Percentiles rank a stretch among this genome's conserved stretches.
Evolutionary conservation across 805 yeast genomes (phyloP).

Genomic region (Ogataea saltuana): DNA sequence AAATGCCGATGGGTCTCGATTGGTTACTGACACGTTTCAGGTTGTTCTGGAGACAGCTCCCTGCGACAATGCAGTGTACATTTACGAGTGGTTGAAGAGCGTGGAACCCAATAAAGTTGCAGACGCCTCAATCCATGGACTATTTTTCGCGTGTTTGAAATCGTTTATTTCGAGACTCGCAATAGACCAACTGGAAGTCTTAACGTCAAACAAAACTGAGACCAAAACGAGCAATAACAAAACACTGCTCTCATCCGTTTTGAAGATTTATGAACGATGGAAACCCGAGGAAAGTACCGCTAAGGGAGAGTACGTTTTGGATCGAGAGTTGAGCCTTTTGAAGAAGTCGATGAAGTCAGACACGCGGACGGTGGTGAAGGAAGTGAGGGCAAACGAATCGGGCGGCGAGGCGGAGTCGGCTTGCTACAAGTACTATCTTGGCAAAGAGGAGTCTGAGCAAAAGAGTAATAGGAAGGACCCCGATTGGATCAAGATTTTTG

Average conservation of each 20-base stretch:
- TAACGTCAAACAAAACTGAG: constrained; percentile 6
- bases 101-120: constrained; percentile 14
- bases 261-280: constrained; percentile 20
- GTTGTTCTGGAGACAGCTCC: constrained; percentile 16
- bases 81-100: constrained; percentile 17
- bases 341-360: constrained; percentile 17
- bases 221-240: not conserved
- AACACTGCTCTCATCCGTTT: constrained; percentile 11
- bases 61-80: constrained; percentile 2
- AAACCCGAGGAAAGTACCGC: constrained; percentile 18
- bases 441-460: constrained; percentile 7
- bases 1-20: not conserved
- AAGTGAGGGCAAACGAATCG: not conserved
- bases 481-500: constrained; percentile 23
- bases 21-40: constrained; percentile 13
- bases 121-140: constrained; percentile 7
- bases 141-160: constrained; percentile 16
- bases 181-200: constrained; percentile 17
- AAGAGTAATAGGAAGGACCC: constrained; percentile 9
- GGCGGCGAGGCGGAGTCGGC: constrained; percentile 6
- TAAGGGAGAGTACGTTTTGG: constrained; percentile 19
- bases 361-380: constrained; percentile 19
- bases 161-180: constrained; percentile 19
- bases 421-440: constrained; percentile 22
- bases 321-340: constrained; percentile 19